A percentile compares a stretch with the other conserved stretches of the same genome.
Evolutionary conservation across 2,329 filamentous ascomycete species (phyloP).

Genomic region (Colletotrichum endophyticum): DNA sequence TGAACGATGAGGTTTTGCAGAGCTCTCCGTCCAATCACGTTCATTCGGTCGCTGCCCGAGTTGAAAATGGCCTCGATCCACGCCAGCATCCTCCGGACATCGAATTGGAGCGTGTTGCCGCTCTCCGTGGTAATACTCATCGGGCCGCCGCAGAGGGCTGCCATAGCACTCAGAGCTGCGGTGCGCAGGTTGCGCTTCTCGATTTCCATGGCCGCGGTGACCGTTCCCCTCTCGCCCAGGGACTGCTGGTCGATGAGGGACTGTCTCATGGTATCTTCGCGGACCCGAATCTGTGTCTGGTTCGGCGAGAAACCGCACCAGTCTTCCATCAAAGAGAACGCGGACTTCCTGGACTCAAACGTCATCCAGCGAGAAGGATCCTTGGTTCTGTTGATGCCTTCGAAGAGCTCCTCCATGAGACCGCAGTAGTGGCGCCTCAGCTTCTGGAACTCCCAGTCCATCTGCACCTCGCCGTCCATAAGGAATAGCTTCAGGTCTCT

Average conservation of each 20-base stretch:
- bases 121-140: constrained; percentile 89
- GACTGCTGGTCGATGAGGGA: constrained; percentile 83
- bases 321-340: constrained; percentile 96
- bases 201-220: constrained; percentile 92
- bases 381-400: constrained; percentile 83
- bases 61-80: constrained; percentile 98
- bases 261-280: constrained; percentile 87
- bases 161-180: constrained; percentile 94
- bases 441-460: constrained; percentile 93
- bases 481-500: constrained; percentile 93
- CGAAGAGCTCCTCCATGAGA: constrained; percentile 89
- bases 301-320: constrained; percentile 99
- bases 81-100: constrained; percentile 87
- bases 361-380: constrained; percentile 95
- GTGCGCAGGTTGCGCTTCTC: constrained; percentile 92
- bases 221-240: constrained; percentile 74
- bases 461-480: constrained; percentile 93
- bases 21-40: constrained; percentile 85
- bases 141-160: constrained; percentile 84
- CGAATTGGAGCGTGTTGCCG: constrained; percentile 86
- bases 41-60: constrained; percentile 88
- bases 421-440: constrained; percentile 93
- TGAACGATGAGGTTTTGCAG: constrained; percentile 88
- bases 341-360: constrained; percentile 93
- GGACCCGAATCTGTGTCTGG: constrained; percentile 77